Conservation (phyloP, 371 early-diverging fungal genomes). For the Rhizopus sp. region DNA sequence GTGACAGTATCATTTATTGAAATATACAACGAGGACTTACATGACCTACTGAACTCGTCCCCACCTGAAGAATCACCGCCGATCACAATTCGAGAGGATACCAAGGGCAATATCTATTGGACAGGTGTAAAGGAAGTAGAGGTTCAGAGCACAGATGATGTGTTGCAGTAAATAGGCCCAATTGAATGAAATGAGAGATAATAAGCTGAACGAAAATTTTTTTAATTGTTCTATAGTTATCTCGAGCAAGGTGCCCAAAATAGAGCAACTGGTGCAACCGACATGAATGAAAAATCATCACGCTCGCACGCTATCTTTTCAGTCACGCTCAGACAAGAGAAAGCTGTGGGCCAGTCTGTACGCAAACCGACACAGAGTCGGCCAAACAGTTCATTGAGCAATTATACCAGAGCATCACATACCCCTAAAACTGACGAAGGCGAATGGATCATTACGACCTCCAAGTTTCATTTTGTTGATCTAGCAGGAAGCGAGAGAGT, state of each 20-base stretch:
- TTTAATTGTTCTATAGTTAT: constrained; percentile 33
- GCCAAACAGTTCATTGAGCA: constrained; percentile 25
- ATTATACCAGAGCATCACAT: constrained; percentile 11
- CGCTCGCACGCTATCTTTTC: constrained; percentile 98
- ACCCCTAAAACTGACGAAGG: constrained; percentile 33
- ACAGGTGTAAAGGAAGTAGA: constrained; percentile 83
- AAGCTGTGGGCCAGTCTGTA: constrained; percentile 31
- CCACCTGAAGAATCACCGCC: constrained; percentile 61
- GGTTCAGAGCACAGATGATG: constrained; percentile 76
- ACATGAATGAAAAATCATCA: constrained; percentile 96
- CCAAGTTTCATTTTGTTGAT: constrained; percentile 99
- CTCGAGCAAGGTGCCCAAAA: constrained; percentile 79
- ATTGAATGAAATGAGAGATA: not conserved
- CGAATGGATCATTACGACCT: constrained; percentile 63
- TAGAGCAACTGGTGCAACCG: constrained; percentile 94
- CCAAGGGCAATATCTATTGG: constrained; percentile 90
- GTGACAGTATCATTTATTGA: constrained; percentile 82
- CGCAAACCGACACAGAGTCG: constrained; percentile 19
- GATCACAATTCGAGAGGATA: constrained; percentile 90
- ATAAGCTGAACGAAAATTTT: not conserved
- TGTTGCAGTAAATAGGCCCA: constrained; percentile 56
- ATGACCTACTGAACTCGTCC: constrained; percentile 73
- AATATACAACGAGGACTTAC: constrained; percentile 97
- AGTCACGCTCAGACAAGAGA: constrained; percentile 76
- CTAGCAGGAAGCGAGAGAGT: constrained; percentile 98